phyloP scores from a whole-genome alignment of 352 stramenopile species.

The Phytophthora gonapodyides region DNA sequence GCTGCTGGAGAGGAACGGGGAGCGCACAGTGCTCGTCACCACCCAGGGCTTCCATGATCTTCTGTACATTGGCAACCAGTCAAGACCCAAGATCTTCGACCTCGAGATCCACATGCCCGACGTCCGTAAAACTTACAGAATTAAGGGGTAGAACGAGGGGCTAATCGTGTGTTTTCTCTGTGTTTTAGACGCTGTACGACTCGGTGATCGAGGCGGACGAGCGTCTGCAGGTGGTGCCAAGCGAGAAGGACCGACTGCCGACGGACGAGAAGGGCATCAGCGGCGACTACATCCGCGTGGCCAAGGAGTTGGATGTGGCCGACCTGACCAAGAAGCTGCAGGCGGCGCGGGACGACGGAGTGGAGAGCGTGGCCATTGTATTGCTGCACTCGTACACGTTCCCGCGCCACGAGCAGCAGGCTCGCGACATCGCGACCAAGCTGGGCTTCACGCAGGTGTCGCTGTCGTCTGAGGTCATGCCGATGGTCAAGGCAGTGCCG shows the following conservation, averaged over 20 bases:
- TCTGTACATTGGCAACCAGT: constrained; percentile 98
- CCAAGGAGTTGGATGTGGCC: constrained; percentile 79
- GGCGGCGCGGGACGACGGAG: constrained; percentile 77
- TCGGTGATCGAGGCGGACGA: constrained; percentile 97
- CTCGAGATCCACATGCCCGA: constrained; percentile 93
- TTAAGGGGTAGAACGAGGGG: background rate
- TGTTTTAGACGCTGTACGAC: constrained; percentile 94
- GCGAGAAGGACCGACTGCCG: constrained; percentile 55
- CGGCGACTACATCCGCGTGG: constrained; percentile 89
- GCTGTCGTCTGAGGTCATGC: constrained; percentile 94
- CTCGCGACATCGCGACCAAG: constrained; percentile 87
- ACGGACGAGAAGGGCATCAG: constrained; percentile 84
- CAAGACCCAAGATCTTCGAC: constrained; percentile 97
- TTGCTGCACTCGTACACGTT: constrained; percentile 97
- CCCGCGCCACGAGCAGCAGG: constrained; percentile 91
- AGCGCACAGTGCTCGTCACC: constrained; percentile 94
- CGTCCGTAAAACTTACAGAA: constrained; percentile 34
- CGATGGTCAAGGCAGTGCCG: constrained; percentile 98
- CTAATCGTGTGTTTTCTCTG: background rate
- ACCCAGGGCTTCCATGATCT: constrained; percentile 97
- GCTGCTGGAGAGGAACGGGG: constrained; percentile 96
- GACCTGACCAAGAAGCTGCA: constrained; percentile 86
- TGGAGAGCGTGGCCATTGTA: constrained; percentile 95
- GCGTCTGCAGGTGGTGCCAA: constrained; percentile 92
- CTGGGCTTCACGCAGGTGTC: constrained; percentile 96